A percentile compares a stretch with the other conserved stretches of the same genome.
Evolutionary conservation across 495 filamentous ascomycete species (phyloP).

Genomic region (Penicillium malachiteum): DNA sequence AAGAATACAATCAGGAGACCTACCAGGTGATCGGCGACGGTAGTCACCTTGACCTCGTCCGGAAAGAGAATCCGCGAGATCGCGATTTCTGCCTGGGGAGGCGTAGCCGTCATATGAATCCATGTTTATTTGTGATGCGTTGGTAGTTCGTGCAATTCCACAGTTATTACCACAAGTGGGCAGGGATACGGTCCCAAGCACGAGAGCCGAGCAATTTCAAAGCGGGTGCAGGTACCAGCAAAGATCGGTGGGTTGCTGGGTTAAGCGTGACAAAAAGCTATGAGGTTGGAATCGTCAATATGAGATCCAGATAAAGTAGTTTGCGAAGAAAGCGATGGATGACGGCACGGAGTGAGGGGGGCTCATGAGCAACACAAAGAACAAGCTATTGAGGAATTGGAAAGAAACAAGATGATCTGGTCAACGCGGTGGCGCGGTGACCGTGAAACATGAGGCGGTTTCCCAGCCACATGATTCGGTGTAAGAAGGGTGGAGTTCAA

Average conservation of each 20-base stretch:
- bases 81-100: constrained; percentile 43
- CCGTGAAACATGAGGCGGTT: background rate
- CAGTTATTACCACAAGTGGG: constrained; percentile 3
- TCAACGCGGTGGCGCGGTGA: constrained; percentile 1
- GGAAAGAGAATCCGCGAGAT: constrained; percentile 32
- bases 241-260: constrained; percentile 1
- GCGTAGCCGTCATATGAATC: constrained; percentile 45
- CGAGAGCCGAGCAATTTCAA: background rate
- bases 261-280: constrained; percentile 32
- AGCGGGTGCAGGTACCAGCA: background rate
- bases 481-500: constrained; percentile 9
- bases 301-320: constrained; percentile 31
- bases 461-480: constrained; percentile 9
- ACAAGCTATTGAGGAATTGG: constrained; percentile 16
- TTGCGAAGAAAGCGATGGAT: constrained; percentile 20
- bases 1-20: constrained; percentile 11
- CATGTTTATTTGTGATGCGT: constrained; percentile 21
- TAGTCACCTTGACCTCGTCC: constrained; percentile 39
- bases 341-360: constrained; percentile 17
- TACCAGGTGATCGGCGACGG: constrained; percentile 55
- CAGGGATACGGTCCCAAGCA: background rate
- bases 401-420: constrained; percentile 15
- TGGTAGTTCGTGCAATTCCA: background rate
- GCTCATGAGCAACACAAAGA: constrained; percentile 19
- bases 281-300: constrained; percentile 39